Evolutionary conservation across 2,329 filamentous ascomycete genomes (phyloP).

Genomic region (Periglandula ipomoeae): DNA sequence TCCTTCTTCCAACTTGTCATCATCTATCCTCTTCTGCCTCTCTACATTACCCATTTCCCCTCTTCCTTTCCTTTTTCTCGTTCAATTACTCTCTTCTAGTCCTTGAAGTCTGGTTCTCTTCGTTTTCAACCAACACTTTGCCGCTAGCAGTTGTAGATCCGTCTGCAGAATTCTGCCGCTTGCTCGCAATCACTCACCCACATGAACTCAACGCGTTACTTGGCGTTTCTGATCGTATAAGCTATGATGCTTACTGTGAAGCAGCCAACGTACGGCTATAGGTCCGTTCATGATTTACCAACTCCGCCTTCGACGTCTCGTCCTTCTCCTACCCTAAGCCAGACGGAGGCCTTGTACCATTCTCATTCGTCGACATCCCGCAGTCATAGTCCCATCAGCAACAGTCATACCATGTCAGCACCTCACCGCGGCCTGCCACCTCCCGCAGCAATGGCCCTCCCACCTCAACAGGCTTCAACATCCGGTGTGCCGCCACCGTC

Average conservation of each 20-base stretch:
- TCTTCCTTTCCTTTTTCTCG: too few relatives aligned
- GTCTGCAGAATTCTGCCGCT: not conserved
- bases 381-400: slow-evolving; percentile 36
- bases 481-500: slow-evolving; percentile 18
- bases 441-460: slow-evolving; percentile 55
- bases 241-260: slow-evolving; percentile 52
- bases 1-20: too few relatives aligned
- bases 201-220: slow-evolving; percentile 20
- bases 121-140: not conserved
- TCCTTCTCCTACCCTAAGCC: slow-evolving; percentile 44
- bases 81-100: too few relatives aligned
- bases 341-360: slow-evolving; percentile 38
- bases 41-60: too few relatives aligned
- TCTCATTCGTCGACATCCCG: slow-evolving; percentile 28
- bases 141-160: not conserved
- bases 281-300: slow-evolving; percentile 53
- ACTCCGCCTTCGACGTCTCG: slow-evolving; percentile 47
- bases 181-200: slow-evolving; percentile 8
- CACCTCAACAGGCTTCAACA: slow-evolving; percentile 33
- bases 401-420: slow-evolving; percentile 52
- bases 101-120: too few relatives aligned
- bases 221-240: slow-evolving; percentile 16
- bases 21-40: too few relatives aligned
- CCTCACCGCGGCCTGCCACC: slow-evolving; percentile 62
- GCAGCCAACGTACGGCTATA: slow-evolving; percentile 52